Conservation (phyloP, 202 grass and related monocot genomes). For the Panicum virgatum region DNA sequence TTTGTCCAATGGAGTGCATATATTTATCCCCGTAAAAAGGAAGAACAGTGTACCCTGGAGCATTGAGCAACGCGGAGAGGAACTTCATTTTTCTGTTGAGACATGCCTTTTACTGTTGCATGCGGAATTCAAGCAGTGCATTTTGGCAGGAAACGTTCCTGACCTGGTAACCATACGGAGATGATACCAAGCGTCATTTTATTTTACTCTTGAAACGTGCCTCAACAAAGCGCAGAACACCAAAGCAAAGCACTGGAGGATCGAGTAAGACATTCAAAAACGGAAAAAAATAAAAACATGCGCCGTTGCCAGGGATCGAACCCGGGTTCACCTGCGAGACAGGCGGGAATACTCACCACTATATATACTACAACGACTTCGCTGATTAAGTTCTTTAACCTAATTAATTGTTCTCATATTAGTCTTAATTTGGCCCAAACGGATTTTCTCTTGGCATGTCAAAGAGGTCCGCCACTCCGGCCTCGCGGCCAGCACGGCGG, state of each 20-base stretch:
- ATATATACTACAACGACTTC: slow-evolving; percentile 93
- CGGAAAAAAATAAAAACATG: not conserved
- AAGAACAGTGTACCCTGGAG: not conserved
- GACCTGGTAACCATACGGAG: not conserved
- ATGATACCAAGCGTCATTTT: not conserved
- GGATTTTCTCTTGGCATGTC: no score
- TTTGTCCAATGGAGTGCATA: not conserved
- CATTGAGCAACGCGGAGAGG: not conserved
- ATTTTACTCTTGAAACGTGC: not conserved
- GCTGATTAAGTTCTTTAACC: no score
- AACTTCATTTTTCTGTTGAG: not conserved
- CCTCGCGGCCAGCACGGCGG: no score
- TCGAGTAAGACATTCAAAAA: not conserved
- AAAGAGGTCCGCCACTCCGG: no score
- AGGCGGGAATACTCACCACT: slow-evolving; percentile 96
- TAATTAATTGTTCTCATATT: no score
- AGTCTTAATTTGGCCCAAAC: no score
- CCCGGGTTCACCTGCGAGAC: slow-evolving; percentile 90
- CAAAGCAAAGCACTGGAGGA: not conserved
- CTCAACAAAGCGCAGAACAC: not conserved
- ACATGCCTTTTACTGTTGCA: not conserved
- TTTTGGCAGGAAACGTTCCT: not conserved
- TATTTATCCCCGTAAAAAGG: not conserved
- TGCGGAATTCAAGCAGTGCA: not conserved
- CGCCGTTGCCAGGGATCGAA: slow-evolving; percentile 96